These are phyloP conservation scores for Eutrema yunnanense DNA, from an alignment of 345 rosid genomes.

Conservation along the genomic window DNA sequence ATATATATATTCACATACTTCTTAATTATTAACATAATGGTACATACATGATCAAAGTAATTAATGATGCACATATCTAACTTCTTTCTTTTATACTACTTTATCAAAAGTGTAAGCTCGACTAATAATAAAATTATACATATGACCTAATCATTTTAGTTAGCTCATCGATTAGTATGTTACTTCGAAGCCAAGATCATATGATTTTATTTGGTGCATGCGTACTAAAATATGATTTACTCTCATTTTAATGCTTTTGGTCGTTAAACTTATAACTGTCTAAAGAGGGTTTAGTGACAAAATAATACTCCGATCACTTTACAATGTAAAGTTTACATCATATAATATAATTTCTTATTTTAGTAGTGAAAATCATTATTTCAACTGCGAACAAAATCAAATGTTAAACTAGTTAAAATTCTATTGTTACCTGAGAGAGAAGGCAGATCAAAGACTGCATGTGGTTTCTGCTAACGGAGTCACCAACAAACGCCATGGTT, in stretches of 20 bases:
- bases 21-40: neutral
- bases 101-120: slow-evolving; percentile 11
- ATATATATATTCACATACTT: neutral
- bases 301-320: neutral
- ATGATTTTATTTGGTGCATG: neutral
- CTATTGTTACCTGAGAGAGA: slow-evolving; percentile 58
- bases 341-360: neutral
- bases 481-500: slow-evolving; percentile 85
- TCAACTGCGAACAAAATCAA: neutral
- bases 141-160: slow-evolving; percentile 17
- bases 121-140: slow-evolving; percentile 1
- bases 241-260: too few relatives aligned
- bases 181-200: slow-evolving; percentile 29
- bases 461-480: slow-evolving; percentile 85
- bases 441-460: slow-evolving; percentile 97
- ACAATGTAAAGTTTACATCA: too few relatives aligned
- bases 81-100: slow-evolving; percentile 9
- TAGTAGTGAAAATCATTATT: neutral
- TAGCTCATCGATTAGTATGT: slow-evolving; percentile 14
- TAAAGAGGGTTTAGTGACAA: neutral
- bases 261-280: neutral
- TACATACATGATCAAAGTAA: neutral
- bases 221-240: too few relatives aligned
- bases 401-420: neutral
- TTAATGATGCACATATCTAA: slow-evolving; percentile 3